Evolutionary conservation across 352 stramenopile genomes (phyloP), one percentile per base, ranked within the genome.

Genomic region (Phytophthora podocarpi): DNA sequence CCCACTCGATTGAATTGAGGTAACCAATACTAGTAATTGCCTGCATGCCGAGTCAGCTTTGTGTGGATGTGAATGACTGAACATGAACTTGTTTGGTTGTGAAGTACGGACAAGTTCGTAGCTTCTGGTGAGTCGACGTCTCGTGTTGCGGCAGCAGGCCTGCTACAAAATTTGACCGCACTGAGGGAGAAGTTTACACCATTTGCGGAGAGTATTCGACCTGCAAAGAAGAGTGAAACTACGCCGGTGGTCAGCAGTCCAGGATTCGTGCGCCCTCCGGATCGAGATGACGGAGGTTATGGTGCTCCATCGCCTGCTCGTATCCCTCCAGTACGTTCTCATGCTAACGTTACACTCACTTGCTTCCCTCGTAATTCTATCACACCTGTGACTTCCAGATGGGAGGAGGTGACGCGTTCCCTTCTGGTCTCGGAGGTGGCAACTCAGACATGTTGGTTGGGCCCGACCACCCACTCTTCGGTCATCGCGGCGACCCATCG

Each of bases 381-480:
- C 32, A 16, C 3, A 6, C 12, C 7, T 49, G 6, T 49, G 23
- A 13, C 21, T 7, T 11, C n/a, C 41, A 83, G 50, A 80, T 94
- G 26, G 85, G 85, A 32, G 61, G 75, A 35, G 83, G 84, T 32
- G 87, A 94, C 36, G 67, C 84, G 11, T 76, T 94, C 45, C 85
- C 83, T 27, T 72, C 85, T 12, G 61, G 63, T 10, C 31, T 90
- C 6, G 81, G 82, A 16, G 82, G 85, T 18, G 82, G 79, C 6
- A 80, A 90, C 20, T 77, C 83, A 5, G 78, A 86, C 47, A 89
- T 87, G 67, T 56, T 91, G 18, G 85, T 96, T 15, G 87, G 87
- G 9, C 87, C 87, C 0, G 67, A 88, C 56, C 86, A 92, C 24
- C 78, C 82, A 1, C 59, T 96, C 4, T 96, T 96, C 41, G 82